A percentile compares a stretch with the other conserved stretches of the same genome.
Conservation (phyloP, 805 yeast genomes). For the Hanseniaspora clermontiae region DNA sequence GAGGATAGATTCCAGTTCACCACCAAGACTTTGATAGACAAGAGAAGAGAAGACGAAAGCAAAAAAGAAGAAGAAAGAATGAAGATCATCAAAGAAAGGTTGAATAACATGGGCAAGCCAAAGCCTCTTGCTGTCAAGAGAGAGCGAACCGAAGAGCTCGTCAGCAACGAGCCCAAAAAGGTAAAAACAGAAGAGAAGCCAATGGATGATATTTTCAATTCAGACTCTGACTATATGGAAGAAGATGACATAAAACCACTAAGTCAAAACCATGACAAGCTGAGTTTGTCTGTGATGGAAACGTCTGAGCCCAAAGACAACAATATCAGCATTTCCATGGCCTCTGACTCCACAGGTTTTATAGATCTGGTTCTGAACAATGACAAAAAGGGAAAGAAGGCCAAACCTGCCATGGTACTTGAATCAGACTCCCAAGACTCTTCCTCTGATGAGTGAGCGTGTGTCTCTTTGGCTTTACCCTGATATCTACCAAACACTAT, state of each 20-base stretch:
- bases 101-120: background rate
- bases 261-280: background rate
- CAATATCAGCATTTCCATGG: background rate
- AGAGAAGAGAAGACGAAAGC: constrained; percentile 10
- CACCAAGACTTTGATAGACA: background rate
- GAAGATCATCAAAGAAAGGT: constrained; percentile 6
- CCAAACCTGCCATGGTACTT: background rate
- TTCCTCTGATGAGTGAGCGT: background rate
- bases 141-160: background rate
- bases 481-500: background rate
- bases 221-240: constrained; percentile 6
- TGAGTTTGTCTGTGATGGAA: background rate
- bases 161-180: background rate
- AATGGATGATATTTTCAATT: constrained; percentile 8
- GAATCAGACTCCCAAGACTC: constrained; percentile 13
- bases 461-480: background rate
- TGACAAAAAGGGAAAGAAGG: background rate
- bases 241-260: background rate
- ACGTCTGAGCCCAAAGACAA: background rate
- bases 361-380: constrained; percentile 9
- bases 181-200: background rate
- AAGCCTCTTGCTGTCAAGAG: background rate
- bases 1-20: constrained; percentile 10
- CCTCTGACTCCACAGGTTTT: constrained; percentile 7
- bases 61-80: constrained; percentile 11